phyloP scores from a whole-genome alignment of 495 filamentous ascomycete genomes.

The Entonaema liquescens region DNA sequence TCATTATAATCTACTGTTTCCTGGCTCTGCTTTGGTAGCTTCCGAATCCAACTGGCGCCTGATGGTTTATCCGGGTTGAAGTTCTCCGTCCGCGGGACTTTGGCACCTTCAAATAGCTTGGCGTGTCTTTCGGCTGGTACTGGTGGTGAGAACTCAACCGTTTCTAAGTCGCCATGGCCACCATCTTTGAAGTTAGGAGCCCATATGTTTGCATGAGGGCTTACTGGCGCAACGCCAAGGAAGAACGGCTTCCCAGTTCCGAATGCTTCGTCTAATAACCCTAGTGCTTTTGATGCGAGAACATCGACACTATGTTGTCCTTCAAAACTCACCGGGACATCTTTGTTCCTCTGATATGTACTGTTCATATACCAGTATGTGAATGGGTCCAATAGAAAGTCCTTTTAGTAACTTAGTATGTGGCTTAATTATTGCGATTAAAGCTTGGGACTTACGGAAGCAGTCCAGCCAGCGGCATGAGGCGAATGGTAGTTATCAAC shows the following conservation, averaged over 20 bases:
- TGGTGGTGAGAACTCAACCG: slow-evolving; percentile 57
- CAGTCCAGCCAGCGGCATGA: slow-evolving; percentile 63
- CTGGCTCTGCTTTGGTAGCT: slow-evolving; percentile 60
- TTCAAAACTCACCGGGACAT: slow-evolving; percentile 64
- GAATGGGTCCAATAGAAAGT: slow-evolving; percentile 76
- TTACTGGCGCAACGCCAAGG: slow-evolving; percentile 70
- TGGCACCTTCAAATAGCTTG: slow-evolving; percentile 57
- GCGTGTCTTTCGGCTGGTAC: slow-evolving; percentile 59
- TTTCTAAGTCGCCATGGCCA: slow-evolving; percentile 33
- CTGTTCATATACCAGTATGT: slow-evolving; percentile 77
- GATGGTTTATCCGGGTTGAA: slow-evolving; percentile 63
- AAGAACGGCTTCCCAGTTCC: slow-evolving; percentile 68
- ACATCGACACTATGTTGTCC: slow-evolving; percentile 70
- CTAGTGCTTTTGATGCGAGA: slow-evolving; percentile 67
- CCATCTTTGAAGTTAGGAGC: slow-evolving; percentile 49
- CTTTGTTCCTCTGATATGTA: slow-evolving; percentile 70
- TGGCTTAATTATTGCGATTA: not conserved
- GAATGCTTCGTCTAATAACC: slow-evolving; percentile 70
- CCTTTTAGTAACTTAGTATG: slow-evolving; percentile 40
- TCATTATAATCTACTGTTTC: slow-evolving; percentile 71
- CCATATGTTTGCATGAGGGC: slow-evolving; percentile 68
- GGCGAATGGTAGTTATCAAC: slow-evolving; percentile 67
- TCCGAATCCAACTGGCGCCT: slow-evolving; percentile 70
- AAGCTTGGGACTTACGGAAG: slow-evolving; percentile 43
- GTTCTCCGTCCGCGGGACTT: slow-evolving; percentile 61